Percentiles rank a stretch among this genome's conserved stretches.
Evolutionary conservation across 345 rosid species (phyloP).

Genomic region (Eucalyptus brandiana): DNA sequence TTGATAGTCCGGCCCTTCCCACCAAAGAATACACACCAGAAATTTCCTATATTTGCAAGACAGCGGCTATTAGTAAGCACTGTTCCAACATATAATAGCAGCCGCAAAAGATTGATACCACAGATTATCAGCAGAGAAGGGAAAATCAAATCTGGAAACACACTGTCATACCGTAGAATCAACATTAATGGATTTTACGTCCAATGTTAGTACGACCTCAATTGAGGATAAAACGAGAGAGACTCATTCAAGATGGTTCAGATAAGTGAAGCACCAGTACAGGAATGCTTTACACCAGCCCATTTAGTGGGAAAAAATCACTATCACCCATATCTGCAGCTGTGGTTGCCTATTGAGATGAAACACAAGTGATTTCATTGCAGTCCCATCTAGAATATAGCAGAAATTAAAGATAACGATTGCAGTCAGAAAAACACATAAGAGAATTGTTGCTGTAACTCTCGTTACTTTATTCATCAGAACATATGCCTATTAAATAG

Average conservation of each 20-base stretch:
- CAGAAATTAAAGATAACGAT: not conserved
- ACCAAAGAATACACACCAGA: slow-evolving; percentile 75
- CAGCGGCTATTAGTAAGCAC: not conserved
- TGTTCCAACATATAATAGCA: not conserved
- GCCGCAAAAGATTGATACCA: not conserved
- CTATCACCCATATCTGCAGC: not conserved
- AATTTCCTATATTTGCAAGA: slow-evolving; percentile 26
- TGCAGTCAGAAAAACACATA: not conserved
- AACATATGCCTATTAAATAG: no score
- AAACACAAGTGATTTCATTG: not conserved
- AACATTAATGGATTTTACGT: not conserved
- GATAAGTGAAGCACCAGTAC: not conserved
- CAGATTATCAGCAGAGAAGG: not conserved
- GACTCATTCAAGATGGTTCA: not conserved
- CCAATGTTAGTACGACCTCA: not conserved
- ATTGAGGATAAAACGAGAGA: not conserved
- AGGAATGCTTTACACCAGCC: not conserved
- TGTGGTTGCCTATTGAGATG: not conserved
- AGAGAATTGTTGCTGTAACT: no score
- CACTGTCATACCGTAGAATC: not conserved
- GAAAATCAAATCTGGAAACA: not conserved
- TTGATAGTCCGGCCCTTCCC: slow-evolving; percentile 52
- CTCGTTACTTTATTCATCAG: no score
- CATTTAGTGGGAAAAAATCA: not conserved
- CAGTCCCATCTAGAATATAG: not conserved